These are phyloP conservation scores for Lasiodiplodia sp. DNA, from an alignment of 2,329 filamentous ascomycete species.

Conservation along the genomic window DNA sequence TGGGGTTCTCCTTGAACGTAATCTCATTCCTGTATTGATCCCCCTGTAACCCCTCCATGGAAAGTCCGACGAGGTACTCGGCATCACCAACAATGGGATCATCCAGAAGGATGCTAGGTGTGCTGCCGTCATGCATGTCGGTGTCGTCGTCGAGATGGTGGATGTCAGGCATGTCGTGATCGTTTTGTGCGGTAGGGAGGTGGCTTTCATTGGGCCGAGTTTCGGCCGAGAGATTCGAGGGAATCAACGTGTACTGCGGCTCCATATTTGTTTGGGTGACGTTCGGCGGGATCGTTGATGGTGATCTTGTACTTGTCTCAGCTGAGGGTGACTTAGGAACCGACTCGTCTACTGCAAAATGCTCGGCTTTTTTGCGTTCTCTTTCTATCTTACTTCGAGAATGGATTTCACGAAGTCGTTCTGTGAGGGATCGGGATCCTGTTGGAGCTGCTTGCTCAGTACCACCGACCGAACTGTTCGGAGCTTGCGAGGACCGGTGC, in stretches of 20 bases:
- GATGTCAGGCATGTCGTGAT: background rate
- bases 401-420: slow-evolving; percentile 5
- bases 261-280: background rate
- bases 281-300: slow-evolving; percentile 15
- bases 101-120: slow-evolving; percentile 2
- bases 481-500: slow-evolving; percentile 4
- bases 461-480: background rate
- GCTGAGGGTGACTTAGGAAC: background rate
- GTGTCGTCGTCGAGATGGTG: background rate
- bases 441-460: background rate
- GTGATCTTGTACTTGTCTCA: slow-evolving; percentile 10
- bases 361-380: slow-evolving; percentile 12
- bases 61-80: slow-evolving; percentile 27
- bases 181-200: slow-evolving; percentile 1
- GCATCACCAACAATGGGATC: slow-evolving; percentile 6
- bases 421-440: slow-evolving; percentile 7
- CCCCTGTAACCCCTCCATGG: slow-evolving; percentile 28
- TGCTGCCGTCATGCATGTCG: slow-evolving; percentile 7
- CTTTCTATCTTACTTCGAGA: slow-evolving; percentile 1
- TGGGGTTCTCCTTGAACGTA: slow-evolving; percentile 2
- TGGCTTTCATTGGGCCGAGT: background rate
- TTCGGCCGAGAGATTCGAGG: slow-evolving; percentile 14
- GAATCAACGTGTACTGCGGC: slow-evolving; percentile 12
- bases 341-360: background rate
- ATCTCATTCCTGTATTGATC: slow-evolving; percentile 25